phyloP scores from a whole-genome alignment of 257 asterid species.

The Capsicum rhomboideum region DNA sequence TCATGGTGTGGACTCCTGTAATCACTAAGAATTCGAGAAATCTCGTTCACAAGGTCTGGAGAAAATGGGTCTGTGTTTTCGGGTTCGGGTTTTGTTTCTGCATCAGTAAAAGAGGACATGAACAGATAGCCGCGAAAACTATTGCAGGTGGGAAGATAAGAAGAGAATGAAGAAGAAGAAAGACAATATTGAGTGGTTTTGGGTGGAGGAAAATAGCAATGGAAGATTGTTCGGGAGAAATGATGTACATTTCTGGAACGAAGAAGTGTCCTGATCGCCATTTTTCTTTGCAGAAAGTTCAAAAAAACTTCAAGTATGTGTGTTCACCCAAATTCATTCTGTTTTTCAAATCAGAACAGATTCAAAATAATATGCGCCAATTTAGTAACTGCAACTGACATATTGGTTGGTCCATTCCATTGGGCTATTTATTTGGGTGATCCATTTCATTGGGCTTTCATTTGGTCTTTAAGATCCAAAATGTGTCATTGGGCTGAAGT shows the following conservation, averaged over 20 bases:
- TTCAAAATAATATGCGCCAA: neutral
- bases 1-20: constrained; percentile 77
- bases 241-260: neutral
- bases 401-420: no score
- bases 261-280: constrained; percentile 25
- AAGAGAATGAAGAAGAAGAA: neutral
- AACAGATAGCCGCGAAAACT: constrained; percentile 9
- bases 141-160: neutral
- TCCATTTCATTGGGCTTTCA: neutral
- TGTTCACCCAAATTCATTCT: neutral
- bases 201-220: constrained; percentile 7
- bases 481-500: neutral
- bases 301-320: neutral
- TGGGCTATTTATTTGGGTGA: no score
- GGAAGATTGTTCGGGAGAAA: constrained; percentile 2
- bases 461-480: neutral
- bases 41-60: constrained; percentile 50
- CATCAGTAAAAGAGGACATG: constrained; percentile 13
- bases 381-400: neutral
- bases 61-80: constrained; percentile 17
- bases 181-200: neutral
- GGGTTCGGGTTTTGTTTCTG: neutral
- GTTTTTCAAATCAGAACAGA: neutral
- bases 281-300: neutral
- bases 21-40: constrained; percentile 79